Percentiles rank a stretch among this genome's conserved stretches.
Evolutionary conservation across 2,329 filamentous ascomycete species (phyloP).

Genomic region (Sporothrix euskadiensis): DNA sequence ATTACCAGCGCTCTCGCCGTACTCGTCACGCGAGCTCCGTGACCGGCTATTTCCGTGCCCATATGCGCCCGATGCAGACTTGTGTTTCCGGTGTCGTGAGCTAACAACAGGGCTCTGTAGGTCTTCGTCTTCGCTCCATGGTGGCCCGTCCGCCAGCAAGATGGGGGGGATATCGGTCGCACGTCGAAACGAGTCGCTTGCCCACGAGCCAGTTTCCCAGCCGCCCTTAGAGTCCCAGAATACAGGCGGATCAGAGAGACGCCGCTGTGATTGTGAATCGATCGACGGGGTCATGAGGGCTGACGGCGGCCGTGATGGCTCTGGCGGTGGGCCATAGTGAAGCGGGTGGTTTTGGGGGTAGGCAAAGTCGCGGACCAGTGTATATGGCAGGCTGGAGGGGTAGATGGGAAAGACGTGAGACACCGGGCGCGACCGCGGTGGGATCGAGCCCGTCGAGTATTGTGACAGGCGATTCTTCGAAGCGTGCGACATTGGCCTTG

Average conservation of each 20-base stretch:
- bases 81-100: slow-evolving; percentile 82
- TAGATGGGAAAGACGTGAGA: slow-evolving; percentile 83
- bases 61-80: slow-evolving; percentile 60
- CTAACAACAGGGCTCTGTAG: slow-evolving; percentile 87
- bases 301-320: slow-evolving; percentile 68
- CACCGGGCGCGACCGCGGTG: slow-evolving; percentile 71
- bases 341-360: slow-evolving; percentile 80
- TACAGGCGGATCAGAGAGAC: slow-evolving; percentile 79
- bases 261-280: slow-evolving; percentile 60
- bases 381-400: slow-evolving; percentile 81
- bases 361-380: slow-evolving; percentile 94
- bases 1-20: slow-evolving; percentile 1
- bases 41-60: slow-evolving; percentile 49
- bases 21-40: slow-evolving; percentile 47
- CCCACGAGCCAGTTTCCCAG: slow-evolving; percentile 56
- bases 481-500: slow-evolving; percentile 72
- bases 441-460: slow-evolving; percentile 71
- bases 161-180: slow-evolving; percentile 76
- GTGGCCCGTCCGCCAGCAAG: slow-evolving; percentile 82
- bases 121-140: slow-evolving; percentile 95
- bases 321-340: slow-evolving; percentile 89
- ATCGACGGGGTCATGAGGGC: slow-evolving; percentile 82
- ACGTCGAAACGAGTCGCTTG: slow-evolving; percentile 56
- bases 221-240: slow-evolving; percentile 70
- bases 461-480: slow-evolving; percentile 81